Evolutionary conservation across 306 rosid species (phyloP), one percentile per base, ranked within the genome.

Genomic region (Lathyrus oleraceus): DNA sequence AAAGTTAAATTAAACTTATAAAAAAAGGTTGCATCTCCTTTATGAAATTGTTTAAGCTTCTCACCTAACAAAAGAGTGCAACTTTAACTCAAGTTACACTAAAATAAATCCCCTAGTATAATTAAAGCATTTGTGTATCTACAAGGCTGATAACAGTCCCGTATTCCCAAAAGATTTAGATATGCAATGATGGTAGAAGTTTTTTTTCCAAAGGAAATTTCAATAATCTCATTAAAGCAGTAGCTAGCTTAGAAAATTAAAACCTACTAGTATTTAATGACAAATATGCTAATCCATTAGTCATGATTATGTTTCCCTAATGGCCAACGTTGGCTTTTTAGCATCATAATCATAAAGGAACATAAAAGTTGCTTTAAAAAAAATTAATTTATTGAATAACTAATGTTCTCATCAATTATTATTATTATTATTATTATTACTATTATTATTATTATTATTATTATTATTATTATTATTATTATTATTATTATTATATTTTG

Each of bases 141-240:
- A 82, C 81, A 72, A 91, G 87, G 96, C 82, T 79, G 78, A 82
- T 79, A 65, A 84, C 83, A 81, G 77, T 65, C 84, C 86, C 88
- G 87, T 89, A 94, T 87, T 91, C 87, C 88, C 87, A 68, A 87
- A 85, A 81, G 84, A 84, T 78, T 79, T 82, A 80, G 84, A 84
- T 78, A 81, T 83, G 63, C 74, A 86, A 86, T 86, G 79, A 87
- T 91, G 87, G 60, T 21, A 21, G 9, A 32, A 32, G 38, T 32
- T 32, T 71, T 58, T 27, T 59, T 80, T 58, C 42, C 56, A 61
- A 83, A 72, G 81, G 76, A 71, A 78, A 78, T 80, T 69, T 51
- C 78, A 77, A 84, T 87, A 71, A 84, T 84, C 80, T 77, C 79
- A 77, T 67, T 73, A 81, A 77, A 73, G 71, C 15, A 36, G 11